These are phyloP conservation scores for Flaveria trinervia DNA, from an alignment of 129 eudicot genomes.

Conservation along the genomic window DNA sequence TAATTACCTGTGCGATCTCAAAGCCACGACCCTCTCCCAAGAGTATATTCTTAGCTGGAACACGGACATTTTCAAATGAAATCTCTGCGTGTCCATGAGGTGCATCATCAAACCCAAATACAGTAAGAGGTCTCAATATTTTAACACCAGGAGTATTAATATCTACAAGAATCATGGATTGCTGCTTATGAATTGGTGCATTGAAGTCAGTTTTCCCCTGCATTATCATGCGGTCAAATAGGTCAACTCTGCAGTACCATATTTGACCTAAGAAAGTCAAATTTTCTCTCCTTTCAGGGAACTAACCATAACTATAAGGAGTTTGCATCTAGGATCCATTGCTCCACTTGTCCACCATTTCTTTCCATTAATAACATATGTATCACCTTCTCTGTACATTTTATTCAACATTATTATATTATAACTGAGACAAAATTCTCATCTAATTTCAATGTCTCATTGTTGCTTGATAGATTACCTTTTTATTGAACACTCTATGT, in stretches of 20 bases:
- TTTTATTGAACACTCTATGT: slow-evolving; percentile 87
- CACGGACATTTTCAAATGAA: slow-evolving; percentile 69
- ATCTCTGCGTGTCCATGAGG: slow-evolving; percentile 99
- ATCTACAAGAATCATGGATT: slow-evolving; percentile 93
- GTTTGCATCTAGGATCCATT: slow-evolving; percentile 99
- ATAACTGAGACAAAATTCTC: slow-evolving; percentile 1
- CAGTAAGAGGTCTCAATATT: slow-evolving; percentile 76
- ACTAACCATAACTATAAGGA: slow-evolving; percentile 94
- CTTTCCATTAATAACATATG: slow-evolving; percentile 79
- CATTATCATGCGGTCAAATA: slow-evolving; percentile 26
- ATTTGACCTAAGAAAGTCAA: slow-evolving; percentile 10
- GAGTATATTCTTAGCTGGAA: slow-evolving; percentile 78
- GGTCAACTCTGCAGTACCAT: slow-evolving; percentile 9
- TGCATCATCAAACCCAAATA: slow-evolving; percentile 96
- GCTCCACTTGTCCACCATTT: slow-evolving; percentile 99
- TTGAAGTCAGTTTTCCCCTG: slow-evolving; percentile 94
- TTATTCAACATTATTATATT: slow-evolving; percentile 23
- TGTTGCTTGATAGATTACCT: slow-evolving; percentile 43
- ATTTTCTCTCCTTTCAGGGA: slow-evolving; percentile 1
- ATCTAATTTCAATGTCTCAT: neutral
- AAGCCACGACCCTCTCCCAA: slow-evolving; percentile 98
- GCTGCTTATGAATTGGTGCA: slow-evolving; percentile 89
- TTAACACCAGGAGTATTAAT: slow-evolving; percentile 77
- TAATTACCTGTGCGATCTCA: slow-evolving; percentile 91
- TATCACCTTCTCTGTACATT: slow-evolving; percentile 70